These are phyloP conservation scores for Claviceps quebecensis DNA, from an alignment of 2,329 filamentous ascomycete genomes.

Conservation along the genomic window DNA sequence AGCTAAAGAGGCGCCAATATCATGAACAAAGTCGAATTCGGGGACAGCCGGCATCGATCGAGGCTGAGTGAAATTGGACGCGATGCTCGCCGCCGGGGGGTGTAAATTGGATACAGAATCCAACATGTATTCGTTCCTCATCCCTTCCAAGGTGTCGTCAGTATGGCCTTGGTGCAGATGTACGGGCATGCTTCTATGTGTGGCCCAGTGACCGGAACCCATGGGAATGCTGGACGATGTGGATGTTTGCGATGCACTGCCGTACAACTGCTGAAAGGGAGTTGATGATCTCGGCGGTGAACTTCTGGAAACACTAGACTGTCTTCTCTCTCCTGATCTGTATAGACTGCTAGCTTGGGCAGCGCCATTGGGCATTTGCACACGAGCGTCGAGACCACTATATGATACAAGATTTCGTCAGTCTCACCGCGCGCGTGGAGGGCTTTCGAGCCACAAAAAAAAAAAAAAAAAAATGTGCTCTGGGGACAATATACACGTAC, in stretches of 20 bases:
- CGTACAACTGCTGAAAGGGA: conserved; percentile 5
- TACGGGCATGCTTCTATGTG: conserved; percentile 4
- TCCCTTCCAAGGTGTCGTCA: conserved; percentile 10
- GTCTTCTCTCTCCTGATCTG: conserved; percentile 4
- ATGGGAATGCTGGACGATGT: conserved; percentile 8
- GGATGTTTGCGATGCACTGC: conserved; percentile 3
- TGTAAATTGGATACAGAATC: conserved; percentile 9
- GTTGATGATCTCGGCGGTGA: conserved; percentile 7
- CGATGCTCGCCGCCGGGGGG: conserved; percentile 7
- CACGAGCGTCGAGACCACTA: conserved; percentile 13
- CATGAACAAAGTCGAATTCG: conserved; percentile 8
- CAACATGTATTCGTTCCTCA: conserved; percentile 13
- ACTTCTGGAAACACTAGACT: conserved; percentile 10
- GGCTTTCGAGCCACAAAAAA: background rate
- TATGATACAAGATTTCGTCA: background rate
- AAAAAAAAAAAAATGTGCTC: no score
- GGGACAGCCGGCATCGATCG: conserved; percentile 12
- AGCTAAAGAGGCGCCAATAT: conserved; percentile 11
- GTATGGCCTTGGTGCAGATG: conserved; percentile 8
- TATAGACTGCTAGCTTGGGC: background rate
- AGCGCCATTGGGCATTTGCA: background rate
- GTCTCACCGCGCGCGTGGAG: background rate
- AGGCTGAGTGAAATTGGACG: conserved; percentile 11
- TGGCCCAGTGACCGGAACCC: conserved; percentile 11
- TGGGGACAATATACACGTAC: conserved; percentile 14